phyloP scores from a whole-genome alignment of 2,329 filamentous ascomycete genomes.

The Acephala macrosclerotiorum region DNA sequence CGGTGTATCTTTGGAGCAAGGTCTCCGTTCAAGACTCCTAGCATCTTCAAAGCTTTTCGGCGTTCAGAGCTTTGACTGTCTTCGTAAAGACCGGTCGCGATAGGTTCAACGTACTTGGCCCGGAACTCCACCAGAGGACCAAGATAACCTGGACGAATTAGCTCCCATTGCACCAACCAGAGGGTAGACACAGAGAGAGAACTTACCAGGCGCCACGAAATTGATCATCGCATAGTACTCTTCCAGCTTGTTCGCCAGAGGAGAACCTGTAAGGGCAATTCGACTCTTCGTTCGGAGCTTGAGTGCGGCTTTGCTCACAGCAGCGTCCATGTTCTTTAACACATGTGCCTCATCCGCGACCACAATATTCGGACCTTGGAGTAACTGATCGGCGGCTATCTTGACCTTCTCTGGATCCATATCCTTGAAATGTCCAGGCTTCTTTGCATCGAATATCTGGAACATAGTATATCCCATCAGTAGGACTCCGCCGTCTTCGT shows the following conservation, averaged over 20 bases:
- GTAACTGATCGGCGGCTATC: constrained; percentile 56
- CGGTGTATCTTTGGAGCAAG: constrained; percentile 82
- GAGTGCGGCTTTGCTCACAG: constrained; percentile 60
- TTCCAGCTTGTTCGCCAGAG: constrained; percentile 81
- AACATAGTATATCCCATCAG: constrained; percentile 80
- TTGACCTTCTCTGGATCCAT: constrained; percentile 48
- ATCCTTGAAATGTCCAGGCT: constrained; percentile 35
- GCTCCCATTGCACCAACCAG: not conserved
- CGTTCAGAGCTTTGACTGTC: constrained; percentile 67
- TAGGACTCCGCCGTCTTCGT: constrained; percentile 72
- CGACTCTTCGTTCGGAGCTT: constrained; percentile 72
- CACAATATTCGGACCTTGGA: constrained; percentile 72
- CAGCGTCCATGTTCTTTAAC: constrained; percentile 71
- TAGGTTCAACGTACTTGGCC: constrained; percentile 74
- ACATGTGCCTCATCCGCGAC: constrained; percentile 86
- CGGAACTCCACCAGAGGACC: constrained; percentile 74
- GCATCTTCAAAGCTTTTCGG: constrained; percentile 67
- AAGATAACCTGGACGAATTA: constrained; percentile 12
- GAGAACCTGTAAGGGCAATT: constrained; percentile 87
- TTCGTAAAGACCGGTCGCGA: constrained; percentile 71
- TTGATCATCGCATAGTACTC: constrained; percentile 91
- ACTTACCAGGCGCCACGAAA: constrained; percentile 74
- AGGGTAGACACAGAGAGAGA: not conserved
- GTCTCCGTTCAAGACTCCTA: constrained; percentile 74
- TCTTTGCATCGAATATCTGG: constrained; percentile 50